Conservation (phyloP, 31 red algal genomes). For the Asparagopsis taxiformis region DNA sequence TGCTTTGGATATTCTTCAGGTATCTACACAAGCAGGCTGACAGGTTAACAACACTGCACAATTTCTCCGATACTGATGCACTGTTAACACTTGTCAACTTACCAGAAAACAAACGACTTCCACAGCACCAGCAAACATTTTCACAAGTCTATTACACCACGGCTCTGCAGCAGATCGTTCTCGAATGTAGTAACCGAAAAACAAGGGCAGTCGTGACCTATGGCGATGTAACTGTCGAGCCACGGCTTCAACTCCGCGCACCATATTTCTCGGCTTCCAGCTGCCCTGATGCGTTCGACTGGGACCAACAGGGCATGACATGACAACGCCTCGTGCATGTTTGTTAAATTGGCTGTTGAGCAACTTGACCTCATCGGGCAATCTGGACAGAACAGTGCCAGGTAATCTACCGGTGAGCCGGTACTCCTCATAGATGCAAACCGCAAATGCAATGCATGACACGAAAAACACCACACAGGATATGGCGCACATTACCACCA, state of each 20-base stretch:
- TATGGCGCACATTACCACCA: no score
- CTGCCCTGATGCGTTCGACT: constrained; percentile 37
- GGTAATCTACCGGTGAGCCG: not conserved
- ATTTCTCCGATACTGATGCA: not conserved
- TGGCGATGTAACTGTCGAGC: constrained; percentile 17
- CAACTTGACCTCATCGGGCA: not conserved
- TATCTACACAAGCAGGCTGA: constrained; percentile 20
- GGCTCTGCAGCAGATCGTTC: constrained; percentile 7
- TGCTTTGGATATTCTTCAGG: constrained; percentile 39
- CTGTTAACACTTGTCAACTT: not conserved
- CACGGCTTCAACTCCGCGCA: constrained; percentile 36
- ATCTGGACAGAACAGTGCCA: not conserved
- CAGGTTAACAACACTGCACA: not conserved
- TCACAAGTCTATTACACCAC: constrained; percentile 21
- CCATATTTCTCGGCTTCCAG: constrained; percentile 47
- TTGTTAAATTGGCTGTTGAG: not conserved
- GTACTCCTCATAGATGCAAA: no score
- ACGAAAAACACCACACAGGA: no score
- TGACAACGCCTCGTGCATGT: constrained; percentile 13
- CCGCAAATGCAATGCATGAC: no score
- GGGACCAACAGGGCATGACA: constrained; percentile 48
- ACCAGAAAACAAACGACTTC: constrained; percentile 37
- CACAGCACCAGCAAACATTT: constrained; percentile 1
- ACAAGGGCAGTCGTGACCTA: constrained; percentile 15
- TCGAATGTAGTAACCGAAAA: constrained; percentile 34